A percentile compares a stretch with the other conserved stretches of the same genome.
Conservation (phyloP, 345 rosid genomes). For the Arabidopsis suecica region DNA sequence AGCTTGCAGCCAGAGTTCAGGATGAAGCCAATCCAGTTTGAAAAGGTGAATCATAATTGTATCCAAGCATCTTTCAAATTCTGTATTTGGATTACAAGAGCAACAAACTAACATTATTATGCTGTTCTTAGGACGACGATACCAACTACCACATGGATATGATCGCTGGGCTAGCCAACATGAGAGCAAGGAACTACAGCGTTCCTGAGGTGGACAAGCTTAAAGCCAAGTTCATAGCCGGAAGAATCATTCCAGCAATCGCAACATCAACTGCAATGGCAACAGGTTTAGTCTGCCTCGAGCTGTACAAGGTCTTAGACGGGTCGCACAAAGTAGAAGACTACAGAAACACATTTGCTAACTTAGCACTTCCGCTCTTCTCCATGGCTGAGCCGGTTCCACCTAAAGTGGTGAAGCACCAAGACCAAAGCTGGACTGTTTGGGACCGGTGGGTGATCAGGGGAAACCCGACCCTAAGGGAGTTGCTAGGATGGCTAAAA, state of each 20-base stretch:
- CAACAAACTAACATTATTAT: constrained; percentile 1
- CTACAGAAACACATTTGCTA: constrained; percentile 97
- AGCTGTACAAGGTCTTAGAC: constrained; percentile 88
- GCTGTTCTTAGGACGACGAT: constrained; percentile 80
- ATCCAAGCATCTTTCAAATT: not conserved
- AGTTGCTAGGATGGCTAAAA: constrained; percentile 81
- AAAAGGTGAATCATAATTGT: constrained; percentile 66
- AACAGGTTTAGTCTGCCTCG: constrained; percentile 93
- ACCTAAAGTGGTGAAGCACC: constrained; percentile 83
- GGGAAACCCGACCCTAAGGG: constrained; percentile 73
- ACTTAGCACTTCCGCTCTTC: constrained; percentile 88
- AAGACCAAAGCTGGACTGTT: constrained; percentile 92
- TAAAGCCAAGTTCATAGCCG: constrained; percentile 98
- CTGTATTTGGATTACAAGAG: not conserved
- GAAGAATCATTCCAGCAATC: constrained; percentile 98
- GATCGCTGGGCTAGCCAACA: constrained; percentile 97
- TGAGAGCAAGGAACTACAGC: constrained; percentile 99
- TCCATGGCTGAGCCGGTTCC: constrained; percentile 98
- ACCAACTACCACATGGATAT: constrained; percentile 98
- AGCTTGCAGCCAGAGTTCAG: constrained; percentile 63
- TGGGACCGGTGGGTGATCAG: constrained; percentile 94
- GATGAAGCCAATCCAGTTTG: constrained; percentile 96
- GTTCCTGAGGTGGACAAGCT: constrained; percentile 97
- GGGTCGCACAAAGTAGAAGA: constrained; percentile 84
- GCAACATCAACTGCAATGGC: constrained; percentile 99